Base-by-base conservation (phyloP, 495 filamentous ascomycete genomes). In the Penicillium malachiteum region DNA sequence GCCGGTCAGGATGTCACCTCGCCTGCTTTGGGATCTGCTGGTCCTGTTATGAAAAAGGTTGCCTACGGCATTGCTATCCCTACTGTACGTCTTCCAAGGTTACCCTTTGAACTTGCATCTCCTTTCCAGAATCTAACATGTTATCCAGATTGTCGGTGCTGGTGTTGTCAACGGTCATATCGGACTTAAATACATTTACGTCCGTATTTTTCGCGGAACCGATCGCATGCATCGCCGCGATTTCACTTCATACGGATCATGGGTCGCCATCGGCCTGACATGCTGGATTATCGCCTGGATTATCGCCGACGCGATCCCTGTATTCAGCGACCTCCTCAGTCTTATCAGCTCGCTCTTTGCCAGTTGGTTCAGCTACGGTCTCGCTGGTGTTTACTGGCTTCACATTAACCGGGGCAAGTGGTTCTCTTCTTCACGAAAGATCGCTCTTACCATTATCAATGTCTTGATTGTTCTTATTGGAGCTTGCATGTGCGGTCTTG, bases 21-120 rank as follows among this genome's bases (percentile, higher is more conserved):
- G 1, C 90, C 90, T 0, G 88, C 89, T 3, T 77, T 93, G 1
- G 81, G 86, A 31, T 87, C 87, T 0, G 84, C 87, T 3, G 79
- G 83, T 10, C 73, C 74, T 1, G 33, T 83, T 0, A 55, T 93
- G 3, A 79, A 82, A 57, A 91, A 90, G 70, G 66, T 75, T 14
- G 86, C 88, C 3, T 95, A 88, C 58, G 89, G 89, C 13, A 72
- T 93, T 51, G 90, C 88, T 21, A 71, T 89, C 2, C 90, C 90
- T 0, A 89, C 87, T n/a, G 58, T 61, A 54, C 7, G 58, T 54
- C 37, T 6, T n/a, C n/a, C n/a, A n/a, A n/a, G n/a, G n/a, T n/a
- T n/a, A 16, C 14, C 3, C 31, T 5, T n/a, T 6, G 1, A 21
- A 38, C 9, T n/a, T 8, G 2, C 6, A 17, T 37, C 31, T 5